Percentiles rank a stretch among this genome's conserved stretches.
Conservation (phyloP, 345 rosid genomes). For the Populus tremula region DNA sequence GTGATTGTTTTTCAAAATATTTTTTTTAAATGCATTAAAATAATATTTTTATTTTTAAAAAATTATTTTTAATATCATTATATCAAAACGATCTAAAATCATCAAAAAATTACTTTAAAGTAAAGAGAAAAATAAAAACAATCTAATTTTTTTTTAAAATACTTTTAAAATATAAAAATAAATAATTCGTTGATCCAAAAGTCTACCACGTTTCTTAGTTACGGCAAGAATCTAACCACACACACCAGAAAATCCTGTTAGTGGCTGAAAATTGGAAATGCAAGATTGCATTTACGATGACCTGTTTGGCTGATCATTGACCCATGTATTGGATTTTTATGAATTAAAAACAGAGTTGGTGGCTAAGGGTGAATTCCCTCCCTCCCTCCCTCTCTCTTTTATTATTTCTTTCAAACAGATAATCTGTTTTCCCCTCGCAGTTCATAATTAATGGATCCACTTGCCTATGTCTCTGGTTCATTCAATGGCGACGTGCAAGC, state of each 20-base stretch:
- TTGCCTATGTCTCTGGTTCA: background rate
- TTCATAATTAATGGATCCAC: background rate
- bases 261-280: background rate
- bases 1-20: no score
- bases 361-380: slow-evolving; percentile 2
- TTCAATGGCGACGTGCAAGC: no score
- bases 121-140: no score
- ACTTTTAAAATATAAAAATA: no score
- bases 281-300: background rate
- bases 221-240: background rate
- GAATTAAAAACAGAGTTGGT: slow-evolving; percentile 8
- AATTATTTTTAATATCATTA: no score
- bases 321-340: background rate
- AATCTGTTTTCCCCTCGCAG: background rate
- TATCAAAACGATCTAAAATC: no score
- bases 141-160: no score
- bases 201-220: background rate
- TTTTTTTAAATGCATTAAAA: no score
- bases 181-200: background rate
- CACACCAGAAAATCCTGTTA: background rate
- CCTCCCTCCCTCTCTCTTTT: background rate
- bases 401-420: background rate
- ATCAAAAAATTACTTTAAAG: no score
- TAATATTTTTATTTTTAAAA: no score
- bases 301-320: background rate